phyloP scores from a whole-genome alignment of 495 filamentous ascomycete genomes.

The Xylaria palmicola region DNA sequence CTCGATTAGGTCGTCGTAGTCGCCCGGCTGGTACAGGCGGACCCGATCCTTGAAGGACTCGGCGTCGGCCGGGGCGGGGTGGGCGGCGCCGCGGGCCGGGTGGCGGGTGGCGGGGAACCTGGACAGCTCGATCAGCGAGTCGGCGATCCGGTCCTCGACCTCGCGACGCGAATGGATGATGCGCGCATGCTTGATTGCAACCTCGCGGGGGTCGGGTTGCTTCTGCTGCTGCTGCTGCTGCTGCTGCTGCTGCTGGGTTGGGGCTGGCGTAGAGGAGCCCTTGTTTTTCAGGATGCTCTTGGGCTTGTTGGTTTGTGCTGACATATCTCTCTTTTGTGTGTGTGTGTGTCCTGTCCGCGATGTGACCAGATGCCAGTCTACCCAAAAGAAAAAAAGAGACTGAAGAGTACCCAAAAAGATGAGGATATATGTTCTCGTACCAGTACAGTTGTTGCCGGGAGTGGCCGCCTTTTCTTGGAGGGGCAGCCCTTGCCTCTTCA shows the following conservation, averaged over 20 bases:
- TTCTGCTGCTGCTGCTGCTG: background rate
- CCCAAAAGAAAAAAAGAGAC: background rate
- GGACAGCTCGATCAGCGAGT: conserved; percentile 66
- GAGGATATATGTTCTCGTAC: background rate
- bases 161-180: conserved; percentile 75
- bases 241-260: conserved; percentile 30
- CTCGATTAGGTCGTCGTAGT: conserved; percentile 82
- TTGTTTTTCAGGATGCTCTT: conserved; percentile 60
- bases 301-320: conserved; percentile 25
- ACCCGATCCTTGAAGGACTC: conserved; percentile 58
- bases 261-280: conserved; percentile 21
- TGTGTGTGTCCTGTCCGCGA: background rate
- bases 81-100: conserved; percentile 52
- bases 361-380: background rate
- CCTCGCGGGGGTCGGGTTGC: conserved; percentile 46
- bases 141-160: conserved; percentile 54
- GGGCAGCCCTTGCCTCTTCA: background rate
- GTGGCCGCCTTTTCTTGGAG: no score
- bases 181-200: conserved; percentile 77
- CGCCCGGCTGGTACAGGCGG: conserved; percentile 71
- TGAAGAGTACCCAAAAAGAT: background rate
- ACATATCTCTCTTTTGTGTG: background rate
- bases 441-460: no score
- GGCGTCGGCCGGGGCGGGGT: conserved; percentile 58
- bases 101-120: conserved; percentile 61